phyloP scores from a whole-genome alignment of 2,329 filamentous ascomycete genomes.

The Rugonectria rugulosa region DNA sequence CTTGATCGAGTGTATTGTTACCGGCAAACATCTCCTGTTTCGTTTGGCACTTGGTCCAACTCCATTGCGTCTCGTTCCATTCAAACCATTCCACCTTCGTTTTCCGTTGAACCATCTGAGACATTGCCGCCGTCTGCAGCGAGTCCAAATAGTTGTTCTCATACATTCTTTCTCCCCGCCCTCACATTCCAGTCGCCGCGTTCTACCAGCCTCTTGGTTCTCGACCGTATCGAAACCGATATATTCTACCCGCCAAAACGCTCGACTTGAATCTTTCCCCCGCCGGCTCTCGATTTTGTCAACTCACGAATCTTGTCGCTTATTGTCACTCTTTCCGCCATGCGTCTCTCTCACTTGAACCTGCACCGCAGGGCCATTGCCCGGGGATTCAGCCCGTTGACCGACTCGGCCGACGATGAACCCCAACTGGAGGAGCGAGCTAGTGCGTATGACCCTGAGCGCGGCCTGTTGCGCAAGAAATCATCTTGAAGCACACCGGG shows the following conservation, averaged over 20 bases:
- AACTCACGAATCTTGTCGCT: not conserved
- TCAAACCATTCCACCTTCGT: constrained; percentile 17
- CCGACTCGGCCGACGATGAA: constrained; percentile 23
- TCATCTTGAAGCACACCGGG: not conserved
- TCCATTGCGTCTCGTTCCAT: constrained; percentile 21
- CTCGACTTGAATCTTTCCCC: not conserved
- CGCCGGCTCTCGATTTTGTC: not conserved
- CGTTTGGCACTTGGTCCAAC: constrained; percentile 40
- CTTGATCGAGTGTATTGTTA: constrained; percentile 7
- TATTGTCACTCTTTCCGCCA: constrained; percentile 28
- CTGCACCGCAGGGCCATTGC: constrained; percentile 39
- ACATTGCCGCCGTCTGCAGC: constrained; percentile 36
- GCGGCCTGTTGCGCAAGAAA: not conserved
- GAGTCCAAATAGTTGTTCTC: constrained; percentile 31
- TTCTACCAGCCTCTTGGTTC: constrained; percentile 31
- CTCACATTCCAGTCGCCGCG: constrained; percentile 40
- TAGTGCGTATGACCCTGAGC: constrained; percentile 3
- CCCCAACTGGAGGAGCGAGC: not conserved
- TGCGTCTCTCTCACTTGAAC: constrained; percentile 41
- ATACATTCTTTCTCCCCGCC: constrained; percentile 39
- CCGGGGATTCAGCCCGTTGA: constrained; percentile 40
- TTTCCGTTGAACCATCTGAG: constrained; percentile 31
- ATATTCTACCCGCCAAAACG: constrained; percentile 20
- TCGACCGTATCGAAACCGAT: constrained; percentile 19
- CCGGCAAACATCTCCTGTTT: constrained; percentile 4